Conservation (phyloP, 306 rosid species). For the Comarum palustre region DNA sequence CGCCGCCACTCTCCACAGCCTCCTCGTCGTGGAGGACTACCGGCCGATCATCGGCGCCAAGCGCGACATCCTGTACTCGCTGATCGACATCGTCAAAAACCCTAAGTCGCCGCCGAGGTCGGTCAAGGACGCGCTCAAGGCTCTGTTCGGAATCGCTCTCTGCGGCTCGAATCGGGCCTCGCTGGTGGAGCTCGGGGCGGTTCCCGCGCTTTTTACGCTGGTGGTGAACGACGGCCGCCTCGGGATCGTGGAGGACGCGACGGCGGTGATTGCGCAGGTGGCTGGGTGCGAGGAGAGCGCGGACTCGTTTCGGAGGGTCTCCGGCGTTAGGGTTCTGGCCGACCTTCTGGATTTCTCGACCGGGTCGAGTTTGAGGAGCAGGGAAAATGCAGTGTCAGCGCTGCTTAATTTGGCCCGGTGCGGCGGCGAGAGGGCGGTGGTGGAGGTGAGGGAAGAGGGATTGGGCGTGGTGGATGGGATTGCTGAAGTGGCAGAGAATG, state of each 20-base stretch:
- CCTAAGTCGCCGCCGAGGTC: conserved; percentile 58
- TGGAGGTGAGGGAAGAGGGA: conserved; percentile 50
- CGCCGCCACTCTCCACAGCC: conserved; percentile 85
- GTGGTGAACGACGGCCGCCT: conserved; percentile 50
- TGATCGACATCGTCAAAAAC: conserved; percentile 55
- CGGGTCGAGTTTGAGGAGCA: conserved; percentile 61
- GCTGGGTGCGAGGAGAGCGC: conserved; percentile 90
- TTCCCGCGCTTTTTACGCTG: conserved; percentile 54
- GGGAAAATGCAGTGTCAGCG: conserved; percentile 76
- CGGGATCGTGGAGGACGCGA: conserved; percentile 79
- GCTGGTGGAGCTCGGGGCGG: conserved; percentile 54
- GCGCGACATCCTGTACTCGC: conserved; percentile 69
- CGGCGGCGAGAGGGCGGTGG: conserved; percentile 50
- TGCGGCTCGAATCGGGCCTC: conserved; percentile 55
- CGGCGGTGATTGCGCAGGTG: conserved; percentile 89
- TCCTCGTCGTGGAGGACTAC: conserved; percentile 58
- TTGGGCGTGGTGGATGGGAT: conserved; percentile 52
- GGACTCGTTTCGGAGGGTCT: conserved; percentile 50
- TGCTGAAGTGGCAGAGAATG: conserved; percentile 50
- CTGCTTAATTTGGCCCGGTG: conserved; percentile 59
- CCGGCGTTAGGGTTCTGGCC: conserved; percentile 52
- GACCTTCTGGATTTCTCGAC: conserved; percentile 61
- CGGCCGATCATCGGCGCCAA: conserved; percentile 77
- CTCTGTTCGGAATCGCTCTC: conserved; percentile 73
- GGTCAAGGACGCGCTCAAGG: conserved; percentile 78